Base-by-base conservation (phyloP, 2,329 filamentous ascomycete genomes). In the Scytalidium lignicola region DNA sequence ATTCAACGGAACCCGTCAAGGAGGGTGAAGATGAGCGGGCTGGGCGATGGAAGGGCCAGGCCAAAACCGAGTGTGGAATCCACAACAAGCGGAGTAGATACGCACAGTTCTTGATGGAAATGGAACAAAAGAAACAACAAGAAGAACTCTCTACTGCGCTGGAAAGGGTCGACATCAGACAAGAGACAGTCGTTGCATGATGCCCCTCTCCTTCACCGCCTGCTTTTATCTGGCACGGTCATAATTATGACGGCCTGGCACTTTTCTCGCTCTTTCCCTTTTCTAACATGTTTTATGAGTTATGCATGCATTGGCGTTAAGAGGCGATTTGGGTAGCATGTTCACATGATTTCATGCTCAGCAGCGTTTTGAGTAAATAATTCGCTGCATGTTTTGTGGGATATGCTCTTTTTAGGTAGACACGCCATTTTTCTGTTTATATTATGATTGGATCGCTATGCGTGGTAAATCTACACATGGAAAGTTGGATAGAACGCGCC, bases 71-170 rank as follows among this genome's bases (percentile, higher is more conserved):
- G 75, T 99, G 93, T 69, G 93, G 93, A 43, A 97, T 99, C 65
- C 93, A 99, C 81, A 97, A 97, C 78, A 95, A 93, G 71, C 86
- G 91, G 69, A 95, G 89, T 51, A 85, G 90, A 59, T 99, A 97
- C 64, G 88, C 90, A 10, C 83, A 91, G 70, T 96, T 86, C 46
- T 46, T 66, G 48, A 47, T 48, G 19, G 62, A 64, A 47, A 51
- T 56, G 54, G 63, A 65, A 45, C 55, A 61, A 57, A 65, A 65
- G 58, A 47, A 47, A 32, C 60, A 61, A 42, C 59, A 60, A 26
- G 61, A 64, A 46, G 59, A 62, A 49, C 45, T 64, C 21, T 45
- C 53, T 7, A 50, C 53, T 22, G 53, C 50, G 13, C 44, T 64
- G 17, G 55, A 55, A 49, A 55, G 58, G 23, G 58, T 64, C 4